These are phyloP conservation scores for Suillus decipiens DNA, from an alignment of 768 basidiomycete genomes.

Conservation along the genomic window DNA sequence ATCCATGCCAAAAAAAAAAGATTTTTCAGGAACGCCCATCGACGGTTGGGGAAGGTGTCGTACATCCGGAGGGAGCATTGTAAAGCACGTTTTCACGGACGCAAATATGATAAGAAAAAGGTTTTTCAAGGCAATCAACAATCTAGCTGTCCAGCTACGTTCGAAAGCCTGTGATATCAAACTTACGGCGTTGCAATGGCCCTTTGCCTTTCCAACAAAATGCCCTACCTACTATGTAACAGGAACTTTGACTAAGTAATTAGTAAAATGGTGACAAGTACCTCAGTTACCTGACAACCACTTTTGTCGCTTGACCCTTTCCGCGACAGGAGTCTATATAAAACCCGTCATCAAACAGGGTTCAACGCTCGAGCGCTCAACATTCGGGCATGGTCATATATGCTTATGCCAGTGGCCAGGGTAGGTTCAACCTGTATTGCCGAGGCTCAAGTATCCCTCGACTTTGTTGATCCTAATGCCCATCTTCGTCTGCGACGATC, in stretches of 20 bases:
- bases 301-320: no score
- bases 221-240: no score
- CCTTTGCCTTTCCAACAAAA: no score
- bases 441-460: neutral
- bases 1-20: conserved; percentile 3
- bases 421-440: neutral
- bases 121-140: neutral
- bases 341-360: no score
- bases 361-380: neutral
- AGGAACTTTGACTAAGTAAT: no score
- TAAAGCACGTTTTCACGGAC: conserved; percentile 13
- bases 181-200: no score
- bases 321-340: no score
- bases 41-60: neutral
- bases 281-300: no score
- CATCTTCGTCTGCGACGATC: neutral
- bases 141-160: neutral
- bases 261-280: no score
- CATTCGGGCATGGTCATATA: neutral
- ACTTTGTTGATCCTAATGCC: neutral
- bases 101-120: neutral
- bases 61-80: conserved; percentile 10
- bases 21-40: neutral
- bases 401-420: neutral
- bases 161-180: neutral